Conservation (phyloP, 1,139 yeast species). For the Debaryomyces udenii region DNA sequence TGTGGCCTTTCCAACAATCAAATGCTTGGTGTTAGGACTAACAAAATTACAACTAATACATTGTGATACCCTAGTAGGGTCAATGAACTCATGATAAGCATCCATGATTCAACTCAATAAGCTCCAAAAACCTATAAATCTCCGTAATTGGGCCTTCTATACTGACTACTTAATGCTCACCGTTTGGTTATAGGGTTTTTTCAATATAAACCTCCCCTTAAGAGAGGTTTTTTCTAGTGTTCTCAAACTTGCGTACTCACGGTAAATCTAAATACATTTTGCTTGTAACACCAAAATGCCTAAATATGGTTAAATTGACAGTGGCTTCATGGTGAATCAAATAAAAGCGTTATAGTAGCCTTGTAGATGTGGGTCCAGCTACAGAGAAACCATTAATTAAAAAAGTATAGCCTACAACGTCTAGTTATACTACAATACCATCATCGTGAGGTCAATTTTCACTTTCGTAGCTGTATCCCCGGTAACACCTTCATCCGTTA, state of each 20-base stretch:
- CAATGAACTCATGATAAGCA: slow-evolving; percentile 76
- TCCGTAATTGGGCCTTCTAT: not conserved
- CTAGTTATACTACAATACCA: slow-evolving; percentile 7
- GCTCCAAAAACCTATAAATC: not conserved
- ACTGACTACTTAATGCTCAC: not conserved
- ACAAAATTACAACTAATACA: slow-evolving; percentile 67
- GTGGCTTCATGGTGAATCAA: slow-evolving; percentile 1
- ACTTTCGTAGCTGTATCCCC: slow-evolving; percentile 6
- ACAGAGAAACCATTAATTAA: slow-evolving; percentile 1
- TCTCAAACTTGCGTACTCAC: slow-evolving; percentile 7
- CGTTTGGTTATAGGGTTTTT: slow-evolving; percentile 1
- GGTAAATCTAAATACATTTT: slow-evolving; percentile 1
- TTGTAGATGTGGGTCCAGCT: not conserved
- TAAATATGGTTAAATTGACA: not conserved
- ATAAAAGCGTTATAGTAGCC: not conserved
- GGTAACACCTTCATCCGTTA: slow-evolving; percentile 14
- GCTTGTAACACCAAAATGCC: not conserved
- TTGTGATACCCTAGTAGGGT: slow-evolving; percentile 74
- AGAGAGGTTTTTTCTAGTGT: slow-evolving; percentile 8
- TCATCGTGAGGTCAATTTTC: slow-evolving; percentile 13
- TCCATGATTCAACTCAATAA: slow-evolving; percentile 54
- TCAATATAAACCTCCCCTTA: slow-evolving; percentile 1
- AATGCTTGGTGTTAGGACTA: slow-evolving; percentile 49
- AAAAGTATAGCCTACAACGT: not conserved
- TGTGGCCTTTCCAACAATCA: slow-evolving; percentile 73